Evolutionary conservation across 192 early-diverging fungal genomes (phyloP).

Genomic region (Cladochytrium replicatum): DNA sequence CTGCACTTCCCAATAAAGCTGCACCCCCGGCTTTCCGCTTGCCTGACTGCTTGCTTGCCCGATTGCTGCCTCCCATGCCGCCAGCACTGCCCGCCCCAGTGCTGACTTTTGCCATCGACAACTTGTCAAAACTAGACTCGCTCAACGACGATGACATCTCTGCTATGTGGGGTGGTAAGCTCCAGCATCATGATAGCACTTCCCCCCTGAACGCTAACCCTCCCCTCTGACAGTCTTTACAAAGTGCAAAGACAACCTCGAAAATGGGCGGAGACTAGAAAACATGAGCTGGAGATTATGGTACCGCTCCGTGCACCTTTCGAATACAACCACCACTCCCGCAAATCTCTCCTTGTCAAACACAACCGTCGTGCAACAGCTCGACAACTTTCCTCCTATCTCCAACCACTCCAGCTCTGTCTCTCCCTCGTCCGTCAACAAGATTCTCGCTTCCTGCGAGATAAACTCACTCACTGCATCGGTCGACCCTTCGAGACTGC

Average conservation of each 20-base stretch:
- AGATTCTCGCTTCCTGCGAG: no score
- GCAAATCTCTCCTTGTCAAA: not conserved
- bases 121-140: slow-evolving; percentile 20
- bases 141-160: slow-evolving; percentile 28
- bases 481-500: no score
- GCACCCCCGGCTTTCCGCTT: no score
- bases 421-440: slow-evolving; percentile 16
- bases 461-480: no score
- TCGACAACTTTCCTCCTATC: no score
- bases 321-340: slow-evolving; percentile 5
- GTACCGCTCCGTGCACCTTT: slow-evolving; percentile 28
- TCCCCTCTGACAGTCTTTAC: slow-evolving; percentile 19
- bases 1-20: no score
- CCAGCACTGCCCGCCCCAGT: slow-evolving; percentile 26
- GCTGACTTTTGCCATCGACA: slow-evolving; percentile 25
- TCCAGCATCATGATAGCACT: not conserved
- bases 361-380: no score
- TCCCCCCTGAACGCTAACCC: not conserved
- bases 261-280: slow-evolving; percentile 30
- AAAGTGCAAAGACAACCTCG: slow-evolving; percentile 36
- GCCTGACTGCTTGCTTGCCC: no score
- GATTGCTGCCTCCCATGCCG: slow-evolving; percentile 26
- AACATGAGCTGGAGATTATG: slow-evolving; percentile 34
- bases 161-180: slow-evolving; percentile 25
- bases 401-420: slow-evolving; percentile 4